phyloP scores from a whole-genome alignment of 2,329 filamentous ascomycete species.

The Proliferodiscus dingleyae region DNA sequence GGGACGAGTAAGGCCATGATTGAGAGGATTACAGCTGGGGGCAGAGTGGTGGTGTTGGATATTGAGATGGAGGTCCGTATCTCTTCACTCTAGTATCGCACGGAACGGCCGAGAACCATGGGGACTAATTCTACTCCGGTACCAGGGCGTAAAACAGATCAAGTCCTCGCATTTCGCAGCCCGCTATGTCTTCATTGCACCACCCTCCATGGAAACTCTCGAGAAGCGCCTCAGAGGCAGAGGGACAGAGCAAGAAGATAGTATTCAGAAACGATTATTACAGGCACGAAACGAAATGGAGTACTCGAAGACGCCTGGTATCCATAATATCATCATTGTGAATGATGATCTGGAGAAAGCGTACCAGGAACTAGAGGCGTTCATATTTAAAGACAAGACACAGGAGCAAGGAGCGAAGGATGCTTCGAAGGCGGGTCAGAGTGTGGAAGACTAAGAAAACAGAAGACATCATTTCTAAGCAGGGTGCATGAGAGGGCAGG shows the following conservation, averaged over 20 bases:
- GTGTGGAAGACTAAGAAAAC: conserved; percentile 13
- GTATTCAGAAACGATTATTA: conserved; percentile 60
- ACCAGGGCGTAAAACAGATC: conserved; percentile 83
- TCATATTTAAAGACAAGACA: conserved; percentile 36
- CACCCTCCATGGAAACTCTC: conserved; percentile 68
- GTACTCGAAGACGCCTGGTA: conserved; percentile 62
- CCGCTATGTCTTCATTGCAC: conserved; percentile 79
- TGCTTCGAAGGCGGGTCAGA: conserved; percentile 9
- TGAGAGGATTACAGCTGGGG: conserved; percentile 65
- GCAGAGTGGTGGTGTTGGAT: conserved; percentile 76
- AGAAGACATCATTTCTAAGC: background rate
- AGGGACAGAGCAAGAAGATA: conserved; percentile 73
- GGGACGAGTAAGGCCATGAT: conserved; percentile 80
- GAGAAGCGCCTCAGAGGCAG: conserved; percentile 70
- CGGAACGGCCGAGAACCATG: no score
- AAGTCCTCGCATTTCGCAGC: conserved; percentile 69
- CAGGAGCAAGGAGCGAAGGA: conserved; percentile 16
- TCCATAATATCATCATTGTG: conserved; percentile 60
- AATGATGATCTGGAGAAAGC: conserved; percentile 60
- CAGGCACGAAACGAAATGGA: conserved; percentile 73
- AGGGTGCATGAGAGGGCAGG: background rate
- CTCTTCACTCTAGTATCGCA: background rate
- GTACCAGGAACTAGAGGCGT: conserved; percentile 48
- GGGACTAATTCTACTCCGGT: no score
- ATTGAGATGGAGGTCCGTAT: conserved; percentile 85